Percentiles rank a stretch among this genome's conserved stretches.
Conservation (phyloP, 306 rosid species). For the Biancaea sappan region DNA sequence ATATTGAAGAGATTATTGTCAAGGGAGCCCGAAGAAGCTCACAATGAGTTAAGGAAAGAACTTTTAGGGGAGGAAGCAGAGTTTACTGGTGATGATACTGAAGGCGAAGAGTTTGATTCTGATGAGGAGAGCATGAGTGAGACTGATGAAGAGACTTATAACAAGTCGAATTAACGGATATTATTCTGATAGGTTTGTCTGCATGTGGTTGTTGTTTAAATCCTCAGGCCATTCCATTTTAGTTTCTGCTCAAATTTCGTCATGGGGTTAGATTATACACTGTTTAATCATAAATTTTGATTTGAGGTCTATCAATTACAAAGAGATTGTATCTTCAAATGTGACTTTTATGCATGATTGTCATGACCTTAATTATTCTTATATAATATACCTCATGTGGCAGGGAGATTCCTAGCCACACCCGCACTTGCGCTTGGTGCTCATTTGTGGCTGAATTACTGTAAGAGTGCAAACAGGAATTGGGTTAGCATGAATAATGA, state of each 20-base stretch:
- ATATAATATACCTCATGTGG: too few relatives aligned
- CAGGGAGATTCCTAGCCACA: too few relatives aligned
- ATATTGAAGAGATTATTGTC: conserved; percentile 64
- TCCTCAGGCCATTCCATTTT: conserved; percentile 20
- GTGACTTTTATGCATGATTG: not conserved
- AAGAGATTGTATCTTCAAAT: not conserved
- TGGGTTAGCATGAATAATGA: too few relatives aligned
- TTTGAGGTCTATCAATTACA: conserved; percentile 4
- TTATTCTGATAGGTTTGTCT: conserved; percentile 41
- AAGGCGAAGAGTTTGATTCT: conserved; percentile 35
- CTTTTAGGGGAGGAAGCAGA: conserved; percentile 43
- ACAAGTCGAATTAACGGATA: conserved; percentile 28
- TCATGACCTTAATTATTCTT: too few relatives aligned
- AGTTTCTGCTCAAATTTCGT: not conserved
- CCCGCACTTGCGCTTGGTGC: too few relatives aligned
- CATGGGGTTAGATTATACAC: not conserved
- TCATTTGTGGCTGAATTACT: too few relatives aligned
- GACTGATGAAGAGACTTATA: conserved; percentile 28
- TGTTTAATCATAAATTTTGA: not conserved
- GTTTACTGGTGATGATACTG: conserved; percentile 34
- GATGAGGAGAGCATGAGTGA: conserved; percentile 35
- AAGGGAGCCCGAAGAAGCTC: conserved; percentile 57
- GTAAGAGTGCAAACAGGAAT: too few relatives aligned
- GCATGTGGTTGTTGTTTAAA: not conserved
- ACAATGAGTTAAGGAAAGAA: conserved; percentile 59